Conservation (phyloP, 495 filamentous ascomycete species). For the Penicillium tannophilum region DNA sequence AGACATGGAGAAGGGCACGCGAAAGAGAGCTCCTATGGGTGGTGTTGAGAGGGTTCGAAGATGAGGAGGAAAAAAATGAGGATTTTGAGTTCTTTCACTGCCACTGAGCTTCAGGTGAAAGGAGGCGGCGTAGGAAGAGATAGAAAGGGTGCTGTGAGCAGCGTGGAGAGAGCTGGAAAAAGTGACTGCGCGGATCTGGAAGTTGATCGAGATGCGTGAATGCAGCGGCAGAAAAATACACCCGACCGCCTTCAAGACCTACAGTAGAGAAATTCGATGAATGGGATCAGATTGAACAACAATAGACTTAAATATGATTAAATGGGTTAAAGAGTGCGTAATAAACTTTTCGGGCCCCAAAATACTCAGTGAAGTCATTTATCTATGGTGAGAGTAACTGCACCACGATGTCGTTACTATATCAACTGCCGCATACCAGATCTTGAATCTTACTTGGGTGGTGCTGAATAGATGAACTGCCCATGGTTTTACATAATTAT, state of each 20-base stretch:
- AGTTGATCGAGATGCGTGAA: constrained; percentile 7
- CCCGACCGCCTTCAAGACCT: constrained; percentile 6
- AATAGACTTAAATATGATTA: background rate
- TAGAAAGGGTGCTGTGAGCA: constrained; percentile 2
- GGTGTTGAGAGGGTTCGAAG: background rate
- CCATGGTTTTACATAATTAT: too few species aligned
- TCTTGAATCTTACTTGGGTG: too few species aligned
- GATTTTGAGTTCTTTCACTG: background rate
- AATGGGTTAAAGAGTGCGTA: background rate
- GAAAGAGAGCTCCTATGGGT: background rate
- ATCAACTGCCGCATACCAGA: too few species aligned
- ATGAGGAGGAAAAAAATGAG: background rate
- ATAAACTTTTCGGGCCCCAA: too few species aligned
- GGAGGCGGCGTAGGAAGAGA: background rate
- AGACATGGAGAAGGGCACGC: constrained; percentile 37
- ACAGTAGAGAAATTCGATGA: background rate
- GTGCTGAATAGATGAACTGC: too few species aligned
- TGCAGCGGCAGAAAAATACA: constrained; percentile 9
- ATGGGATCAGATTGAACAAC: background rate
- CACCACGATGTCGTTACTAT: too few species aligned
- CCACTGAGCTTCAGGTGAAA: background rate
- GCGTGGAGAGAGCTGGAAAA: constrained; percentile 10
- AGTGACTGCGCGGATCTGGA: constrained; percentile 1
- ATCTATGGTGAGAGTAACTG: too few species aligned
- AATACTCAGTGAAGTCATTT: background rate